Percentiles rank a stretch among this genome's conserved stretches.
phyloP scores from a whole-genome alignment of 306 rosid species.

The Vigna mungo region DNA sequence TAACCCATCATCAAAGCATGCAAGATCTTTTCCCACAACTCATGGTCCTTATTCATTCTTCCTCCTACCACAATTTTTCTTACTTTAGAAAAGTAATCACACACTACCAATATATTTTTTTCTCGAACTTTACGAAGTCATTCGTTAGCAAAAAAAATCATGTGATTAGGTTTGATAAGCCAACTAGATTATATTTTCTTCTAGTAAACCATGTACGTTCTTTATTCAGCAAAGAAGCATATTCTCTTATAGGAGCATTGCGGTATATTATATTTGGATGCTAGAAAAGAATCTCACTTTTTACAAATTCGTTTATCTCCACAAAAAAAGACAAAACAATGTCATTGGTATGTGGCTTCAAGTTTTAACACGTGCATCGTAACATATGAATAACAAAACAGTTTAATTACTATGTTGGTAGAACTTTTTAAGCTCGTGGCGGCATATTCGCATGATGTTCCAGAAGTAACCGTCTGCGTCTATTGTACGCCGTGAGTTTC shows the following conservation, averaged over 20 bases:
- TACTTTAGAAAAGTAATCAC: background rate
- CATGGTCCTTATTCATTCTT: constrained; percentile 29
- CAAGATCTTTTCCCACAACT: constrained; percentile 23
- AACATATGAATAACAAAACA: too few relatives aligned
- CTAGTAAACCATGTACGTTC: background rate
- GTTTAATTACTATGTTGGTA: background rate
- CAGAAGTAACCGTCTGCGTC: constrained; percentile 24
- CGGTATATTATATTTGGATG: constrained; percentile 11
- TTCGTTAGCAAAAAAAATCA: background rate
- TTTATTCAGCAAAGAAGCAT: constrained; percentile 23
- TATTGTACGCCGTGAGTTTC: constrained; percentile 29
- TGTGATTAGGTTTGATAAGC: background rate
- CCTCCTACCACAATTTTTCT: background rate
- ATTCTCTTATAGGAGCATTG: background rate
- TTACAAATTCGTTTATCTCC: constrained; percentile 19
- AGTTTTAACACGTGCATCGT: constrained; percentile 22
- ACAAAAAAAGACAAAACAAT: background rate
- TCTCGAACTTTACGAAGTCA: too few relatives aligned
- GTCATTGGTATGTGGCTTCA: background rate
- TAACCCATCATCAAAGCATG: background rate
- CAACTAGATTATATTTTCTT: background rate
- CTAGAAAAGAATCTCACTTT: constrained; percentile 27
- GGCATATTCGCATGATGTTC: constrained; percentile 31
- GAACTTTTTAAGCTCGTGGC: background rate
- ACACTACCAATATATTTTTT: background rate